Evolutionary conservation across 1,284 basidiomycete species (phyloP).

Genomic region (Moniliella sp.): DNA sequence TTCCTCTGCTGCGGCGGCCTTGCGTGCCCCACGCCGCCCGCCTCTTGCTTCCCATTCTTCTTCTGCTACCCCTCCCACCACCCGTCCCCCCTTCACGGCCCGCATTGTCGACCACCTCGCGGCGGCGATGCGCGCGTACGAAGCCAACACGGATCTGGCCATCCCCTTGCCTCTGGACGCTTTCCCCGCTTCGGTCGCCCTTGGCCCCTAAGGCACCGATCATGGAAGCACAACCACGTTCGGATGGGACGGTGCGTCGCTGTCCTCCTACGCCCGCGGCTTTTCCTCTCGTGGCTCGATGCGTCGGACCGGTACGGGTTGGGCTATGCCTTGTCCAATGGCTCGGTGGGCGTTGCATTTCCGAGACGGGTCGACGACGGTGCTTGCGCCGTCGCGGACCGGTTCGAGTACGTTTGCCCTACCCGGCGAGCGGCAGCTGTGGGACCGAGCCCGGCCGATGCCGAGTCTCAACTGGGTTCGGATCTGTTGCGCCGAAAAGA

Average conservation of each 20-base stretch:
- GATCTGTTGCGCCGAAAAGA: no score
- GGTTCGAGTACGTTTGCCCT: constrained; percentile 16
- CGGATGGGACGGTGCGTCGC: constrained; percentile 35
- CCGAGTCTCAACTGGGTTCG: no score
- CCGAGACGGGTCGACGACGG: constrained; percentile 71
- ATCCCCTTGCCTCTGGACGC: no score
- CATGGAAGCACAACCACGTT: no score
- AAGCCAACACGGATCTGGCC: no score
- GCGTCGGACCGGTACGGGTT: constrained; percentile 97
- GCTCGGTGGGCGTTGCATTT: constrained; percentile 83
- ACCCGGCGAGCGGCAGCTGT: background rate
- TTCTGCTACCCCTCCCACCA: no score
- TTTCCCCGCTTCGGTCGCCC: no score
- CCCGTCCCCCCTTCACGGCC: constrained; percentile 5
- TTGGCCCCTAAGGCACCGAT: no score
- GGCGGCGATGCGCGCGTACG: constrained; percentile 48
- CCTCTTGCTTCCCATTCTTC: no score
- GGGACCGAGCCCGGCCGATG: background rate
- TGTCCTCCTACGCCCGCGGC: constrained; percentile 50
- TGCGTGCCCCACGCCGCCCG: no score
- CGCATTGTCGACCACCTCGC: constrained; percentile 44
- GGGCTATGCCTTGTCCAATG: constrained; percentile 86
- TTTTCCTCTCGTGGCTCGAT: constrained; percentile 95
- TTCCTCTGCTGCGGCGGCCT: no score
- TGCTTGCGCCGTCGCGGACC: constrained; percentile 62